phyloP scores from a whole-genome alignment of 805 yeast species.

The Teunomyces barrocoloradensis region DNA sequence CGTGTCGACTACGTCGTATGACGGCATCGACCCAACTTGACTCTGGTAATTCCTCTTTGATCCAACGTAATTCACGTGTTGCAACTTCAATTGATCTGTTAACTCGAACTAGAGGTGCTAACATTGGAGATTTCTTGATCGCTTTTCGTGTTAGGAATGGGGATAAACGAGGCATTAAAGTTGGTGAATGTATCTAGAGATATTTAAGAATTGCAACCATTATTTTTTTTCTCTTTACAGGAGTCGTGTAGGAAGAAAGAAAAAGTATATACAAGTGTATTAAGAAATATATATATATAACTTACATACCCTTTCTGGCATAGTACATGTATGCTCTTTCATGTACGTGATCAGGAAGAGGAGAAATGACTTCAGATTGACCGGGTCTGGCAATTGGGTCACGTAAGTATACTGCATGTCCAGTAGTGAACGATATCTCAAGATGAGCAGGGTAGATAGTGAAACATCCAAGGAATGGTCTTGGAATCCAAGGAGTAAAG shows the following conservation, averaged over 20 bases:
- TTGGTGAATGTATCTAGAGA: not conserved
- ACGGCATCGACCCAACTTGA: constrained; percentile 53
- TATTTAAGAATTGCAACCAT: not conserved
- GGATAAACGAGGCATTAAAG: constrained; percentile 32
- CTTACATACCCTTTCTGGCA: constrained; percentile 62
- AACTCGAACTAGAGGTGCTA: constrained; percentile 34
- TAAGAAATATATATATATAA: not conserved
- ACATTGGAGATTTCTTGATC: constrained; percentile 18
- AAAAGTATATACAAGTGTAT: constrained; percentile 9
- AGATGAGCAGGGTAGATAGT: constrained; percentile 90
- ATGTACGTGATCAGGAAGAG: constrained; percentile 76
- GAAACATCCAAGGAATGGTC: constrained; percentile 89
- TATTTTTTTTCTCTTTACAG: not conserved
- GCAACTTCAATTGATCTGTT: constrained; percentile 41
- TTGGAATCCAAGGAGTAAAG: constrained; percentile 96
- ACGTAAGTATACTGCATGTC: constrained; percentile 94
- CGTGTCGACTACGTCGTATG: constrained; percentile 44
- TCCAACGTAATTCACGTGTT: constrained; percentile 61
- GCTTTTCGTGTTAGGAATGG: constrained; percentile 28
- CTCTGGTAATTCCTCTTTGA: constrained; percentile 52
- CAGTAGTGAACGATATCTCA: constrained; percentile 85
- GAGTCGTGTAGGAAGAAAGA: not conserved
- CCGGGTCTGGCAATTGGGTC: constrained; percentile 98
- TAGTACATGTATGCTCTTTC: constrained; percentile 96
- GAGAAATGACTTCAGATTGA: constrained; percentile 91